These are phyloP conservation scores for Cryptosporidium canis DNA, from an alignment of 169 alveolate species.

Conservation along the genomic window DNA sequence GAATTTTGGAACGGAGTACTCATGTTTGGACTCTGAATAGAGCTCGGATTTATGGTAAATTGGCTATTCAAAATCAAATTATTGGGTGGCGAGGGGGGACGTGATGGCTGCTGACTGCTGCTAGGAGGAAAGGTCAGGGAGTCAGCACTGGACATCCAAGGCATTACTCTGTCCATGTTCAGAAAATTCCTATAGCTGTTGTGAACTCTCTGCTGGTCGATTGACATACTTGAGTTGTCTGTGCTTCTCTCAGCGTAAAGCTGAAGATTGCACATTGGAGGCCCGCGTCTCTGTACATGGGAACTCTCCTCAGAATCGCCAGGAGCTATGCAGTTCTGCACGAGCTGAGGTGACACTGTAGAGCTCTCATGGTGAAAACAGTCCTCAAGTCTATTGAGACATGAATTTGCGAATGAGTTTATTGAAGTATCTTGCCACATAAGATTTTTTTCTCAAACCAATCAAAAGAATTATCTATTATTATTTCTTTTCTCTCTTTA, in stretches of 20 bases:
- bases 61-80: neutral
- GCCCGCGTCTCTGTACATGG: neutral
- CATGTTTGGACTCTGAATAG: neutral
- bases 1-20: neutral
- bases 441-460: neutral
- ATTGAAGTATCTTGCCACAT: slow-evolving; percentile 53
- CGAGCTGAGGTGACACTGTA: neutral
- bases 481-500: neutral
- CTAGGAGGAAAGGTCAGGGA: neutral
- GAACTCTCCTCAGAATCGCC: neutral
- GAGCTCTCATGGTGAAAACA: slow-evolving; percentile 17
- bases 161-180: slow-evolving; percentile 56
- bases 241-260: neutral
- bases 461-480: neutral
- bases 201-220: slow-evolving; percentile 6
- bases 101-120: neutral
- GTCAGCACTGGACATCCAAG: slow-evolving; percentile 47
- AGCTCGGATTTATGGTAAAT: neutral
- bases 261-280: neutral
- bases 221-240: neutral
- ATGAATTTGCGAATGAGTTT: neutral
- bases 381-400: slow-evolving; percentile 61
- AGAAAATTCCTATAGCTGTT: slow-evolving; percentile 23
- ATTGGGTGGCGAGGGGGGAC: neutral
- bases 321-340: neutral